A percentile compares a stretch with the other conserved stretches of the same genome.
phyloP scores from a whole-genome alignment of 108 stramenopile genomes.

The Chaetoceros muelleri region DNA sequence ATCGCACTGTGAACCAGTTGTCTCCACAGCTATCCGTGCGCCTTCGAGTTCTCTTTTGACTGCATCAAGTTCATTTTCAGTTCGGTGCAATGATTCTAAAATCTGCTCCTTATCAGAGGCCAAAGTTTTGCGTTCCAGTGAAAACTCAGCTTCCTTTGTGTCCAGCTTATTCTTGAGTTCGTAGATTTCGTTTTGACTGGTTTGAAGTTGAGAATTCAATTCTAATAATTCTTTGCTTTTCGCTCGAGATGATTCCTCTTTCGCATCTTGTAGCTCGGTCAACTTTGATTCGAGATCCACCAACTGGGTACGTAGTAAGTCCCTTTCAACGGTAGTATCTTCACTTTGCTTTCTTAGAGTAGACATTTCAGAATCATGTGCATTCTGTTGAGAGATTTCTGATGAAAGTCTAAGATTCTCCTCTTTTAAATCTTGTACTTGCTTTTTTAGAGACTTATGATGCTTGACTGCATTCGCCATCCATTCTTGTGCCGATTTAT shows the following conservation, averaged over 20 bases:
- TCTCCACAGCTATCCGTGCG: neutral
- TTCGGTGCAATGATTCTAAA: neutral
- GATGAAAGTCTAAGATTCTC: slow-evolving; percentile 18
- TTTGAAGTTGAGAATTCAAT: slow-evolving; percentile 3
- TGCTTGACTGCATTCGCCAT: slow-evolving; percentile 69
- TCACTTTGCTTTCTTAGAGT: neutral
- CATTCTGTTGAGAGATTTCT: neutral
- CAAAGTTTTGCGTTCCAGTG: slow-evolving; percentile 7
- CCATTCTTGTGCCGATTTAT: slow-evolving; percentile 64
- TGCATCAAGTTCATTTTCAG: neutral
- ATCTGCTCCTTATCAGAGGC: slow-evolving; percentile 2
- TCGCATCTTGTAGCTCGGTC: too few species aligned
- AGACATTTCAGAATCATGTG: neutral
- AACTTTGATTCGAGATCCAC: neutral
- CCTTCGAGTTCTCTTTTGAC: slow-evolving; percentile 6
- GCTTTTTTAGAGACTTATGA: slow-evolving; percentile 30
- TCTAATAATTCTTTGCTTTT: neutral
- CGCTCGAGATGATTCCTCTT: neutral
- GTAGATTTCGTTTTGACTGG: slow-evolving; percentile 16
- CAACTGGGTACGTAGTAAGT: slow-evolving; percentile 3
- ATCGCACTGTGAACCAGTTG: neutral
- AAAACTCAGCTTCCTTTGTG: slow-evolving; percentile 1
- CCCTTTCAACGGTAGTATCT: neutral
- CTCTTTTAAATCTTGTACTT: slow-evolving; percentile 22
- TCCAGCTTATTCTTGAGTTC: slow-evolving; percentile 15